Evolutionary conservation across 176 grass and related monocot species (phyloP).

Genomic region (Oryza nivara): DNA sequence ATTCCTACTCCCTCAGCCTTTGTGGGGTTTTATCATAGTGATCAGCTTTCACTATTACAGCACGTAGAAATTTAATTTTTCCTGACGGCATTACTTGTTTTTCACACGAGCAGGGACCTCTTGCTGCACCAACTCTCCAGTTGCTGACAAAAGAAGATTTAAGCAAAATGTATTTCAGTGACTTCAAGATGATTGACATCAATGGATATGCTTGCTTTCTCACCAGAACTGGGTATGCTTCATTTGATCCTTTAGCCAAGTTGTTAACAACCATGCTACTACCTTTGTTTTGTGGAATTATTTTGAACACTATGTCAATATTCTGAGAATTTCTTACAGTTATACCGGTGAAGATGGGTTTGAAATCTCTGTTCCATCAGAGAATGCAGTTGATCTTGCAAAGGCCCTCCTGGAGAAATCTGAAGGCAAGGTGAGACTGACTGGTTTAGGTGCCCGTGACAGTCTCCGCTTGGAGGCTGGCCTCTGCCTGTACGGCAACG

Average conservation of each 20-base stretch:
- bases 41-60: background rate
- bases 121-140: conserved; percentile 87
- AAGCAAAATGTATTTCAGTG: conserved; percentile 95
- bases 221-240: conserved; percentile 91
- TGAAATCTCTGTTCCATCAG: conserved; percentile 94
- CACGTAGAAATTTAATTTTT: conserved; percentile 10
- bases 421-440: conserved; percentile 81
- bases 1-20: background rate
- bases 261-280: too few species aligned
- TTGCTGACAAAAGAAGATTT: conserved; percentile 84
- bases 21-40: background rate
- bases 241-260: background rate
- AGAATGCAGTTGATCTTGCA: conserved; percentile 83
- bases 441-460: conserved; percentile 89
- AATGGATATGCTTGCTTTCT: conserved; percentile 84
- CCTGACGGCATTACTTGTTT: conserved; percentile 3
- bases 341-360: conserved; percentile 98
- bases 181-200: conserved; percentile 84
- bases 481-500: conserved; percentile 94
- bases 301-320: background rate
- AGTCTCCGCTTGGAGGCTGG: conserved; percentile 95
- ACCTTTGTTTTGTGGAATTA: background rate
- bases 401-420: conserved; percentile 91
- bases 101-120: conserved; percentile 66
- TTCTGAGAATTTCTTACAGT: conserved; percentile 52